Base-by-base conservation (phyloP, 2,329 filamentous ascomycete genomes). In the Cryphonectria parasitica region DNA sequence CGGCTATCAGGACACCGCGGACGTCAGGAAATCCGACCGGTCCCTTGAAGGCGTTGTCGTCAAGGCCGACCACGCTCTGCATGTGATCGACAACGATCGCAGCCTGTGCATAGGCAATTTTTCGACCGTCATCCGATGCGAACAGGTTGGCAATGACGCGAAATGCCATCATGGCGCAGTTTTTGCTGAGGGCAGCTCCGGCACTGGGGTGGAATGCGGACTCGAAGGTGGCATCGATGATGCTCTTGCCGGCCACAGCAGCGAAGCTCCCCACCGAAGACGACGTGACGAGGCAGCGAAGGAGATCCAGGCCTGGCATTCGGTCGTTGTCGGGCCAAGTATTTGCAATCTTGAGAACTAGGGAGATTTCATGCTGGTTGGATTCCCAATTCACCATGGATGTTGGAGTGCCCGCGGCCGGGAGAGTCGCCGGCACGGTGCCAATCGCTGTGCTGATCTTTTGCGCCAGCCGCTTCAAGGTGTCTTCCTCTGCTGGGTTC, bases 81-180 rank as follows among this genome's bases (percentile, higher is more conserved):
- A 97, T 82, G 39, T 91, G 87, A 2, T 83, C 80, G 5, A 93
- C 83, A 5, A 92, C 87, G 54, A 86, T 84, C 56, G 90, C 87
- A 28, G 82, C 80, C 22, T 85, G 80, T 1, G 90, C 88, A 60
- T 88, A 86, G 7, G 90, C 88, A 3, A 93, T 81, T 62, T 84
- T 82, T 31, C 92, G 89, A 22, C 96, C 96, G 69, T 91, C 85
- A 0, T 88, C 83, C 0, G 92, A 93, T 72, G 89, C 87, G 77
- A 98, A 97, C 10, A 98, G 83, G 75, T 99, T 99, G 41, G 90
- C 91, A 64, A 98, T 85, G 19, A 91, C 88, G 4, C 96, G 92
- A 17, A 94, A 85, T 0, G 91, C 90, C 85, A 99, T 92, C 91
- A 98, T 97, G 15, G 89, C 88, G 74, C 94, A 94, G 80, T 98